These are phyloP conservation scores for Fusarium aywerte DNA, from an alignment of 2,329 filamentous ascomycete species.

Conservation along the genomic window DNA sequence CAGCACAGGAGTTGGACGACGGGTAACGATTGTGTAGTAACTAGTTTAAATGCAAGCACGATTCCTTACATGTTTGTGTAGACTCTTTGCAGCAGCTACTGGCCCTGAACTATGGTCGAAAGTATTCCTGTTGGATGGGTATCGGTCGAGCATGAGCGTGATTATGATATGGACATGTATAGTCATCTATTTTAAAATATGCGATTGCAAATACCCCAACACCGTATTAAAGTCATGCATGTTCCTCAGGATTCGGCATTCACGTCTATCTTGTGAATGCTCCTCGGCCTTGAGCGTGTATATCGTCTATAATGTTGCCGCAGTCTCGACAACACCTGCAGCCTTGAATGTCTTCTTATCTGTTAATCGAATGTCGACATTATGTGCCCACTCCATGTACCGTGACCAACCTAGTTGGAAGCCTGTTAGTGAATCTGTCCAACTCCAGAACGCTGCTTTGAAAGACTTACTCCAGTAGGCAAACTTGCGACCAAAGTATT, in stretches of 20 bases:
- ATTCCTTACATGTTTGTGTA: not conserved
- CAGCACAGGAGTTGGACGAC: constrained; percentile 21
- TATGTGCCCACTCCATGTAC: constrained; percentile 94
- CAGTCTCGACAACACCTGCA: constrained; percentile 71
- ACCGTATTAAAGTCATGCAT: constrained; percentile 39
- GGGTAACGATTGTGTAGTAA: constrained; percentile 37
- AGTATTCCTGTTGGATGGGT: not conserved
- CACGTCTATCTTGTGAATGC: constrained; percentile 1
- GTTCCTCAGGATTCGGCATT: constrained; percentile 1
- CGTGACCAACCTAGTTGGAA: constrained; percentile 80
- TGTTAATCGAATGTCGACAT: constrained; percentile 75
- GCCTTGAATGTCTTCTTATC: constrained; percentile 72
- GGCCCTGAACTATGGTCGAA: not conserved
- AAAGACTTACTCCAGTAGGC: constrained; percentile 87
- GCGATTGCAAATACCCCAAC: constrained; percentile 33
- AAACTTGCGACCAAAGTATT: constrained; percentile 93
- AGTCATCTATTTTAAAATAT: constrained; percentile 33
- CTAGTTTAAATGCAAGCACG: constrained; percentile 11
- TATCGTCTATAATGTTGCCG: constrained; percentile 59
- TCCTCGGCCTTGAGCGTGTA: not conserved
- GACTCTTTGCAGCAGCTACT: not conserved
- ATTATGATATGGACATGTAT: not conserved
- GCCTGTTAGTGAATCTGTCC: constrained; percentile 24
- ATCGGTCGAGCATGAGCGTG: not conserved
- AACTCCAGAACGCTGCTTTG: not conserved